Evolutionary conservation across 129 eudicot species (phyloP).

Genomic region (Mikania micrantha): DNA sequence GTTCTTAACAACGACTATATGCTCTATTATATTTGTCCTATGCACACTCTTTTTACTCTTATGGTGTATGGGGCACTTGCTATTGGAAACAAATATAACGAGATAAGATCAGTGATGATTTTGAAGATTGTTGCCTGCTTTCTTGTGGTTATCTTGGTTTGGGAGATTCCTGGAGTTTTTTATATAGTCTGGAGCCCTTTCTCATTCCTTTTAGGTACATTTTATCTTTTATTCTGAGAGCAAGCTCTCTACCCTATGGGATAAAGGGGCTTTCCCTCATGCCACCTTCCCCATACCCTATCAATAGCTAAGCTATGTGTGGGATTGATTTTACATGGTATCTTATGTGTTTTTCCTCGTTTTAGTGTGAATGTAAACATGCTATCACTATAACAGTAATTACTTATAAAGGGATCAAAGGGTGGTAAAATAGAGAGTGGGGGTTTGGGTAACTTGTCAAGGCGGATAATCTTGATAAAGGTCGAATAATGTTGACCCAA

Average conservation of each 20-base stretch:
- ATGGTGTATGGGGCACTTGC: conserved; percentile 98
- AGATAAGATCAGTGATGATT: conserved; percentile 76
- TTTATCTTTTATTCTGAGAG: too few relatives aligned
- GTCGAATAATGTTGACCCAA: background rate
- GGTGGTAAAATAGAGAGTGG: background rate
- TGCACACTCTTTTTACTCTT: conserved; percentile 91
- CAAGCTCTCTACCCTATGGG: too few relatives aligned
- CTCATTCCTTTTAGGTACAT: conserved; percentile 58
- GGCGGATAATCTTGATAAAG: background rate
- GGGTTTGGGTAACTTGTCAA: background rate
- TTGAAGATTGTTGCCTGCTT: conserved; percentile 59
- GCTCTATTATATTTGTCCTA: conserved; percentile 92
- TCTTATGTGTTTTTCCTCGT: too few relatives aligned
- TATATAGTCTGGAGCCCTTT: conserved; percentile 75
- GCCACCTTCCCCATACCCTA: too few relatives aligned
- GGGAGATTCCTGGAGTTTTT: conserved; percentile 95
- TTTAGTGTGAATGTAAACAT: background rate
- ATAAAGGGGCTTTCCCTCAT: too few relatives aligned
- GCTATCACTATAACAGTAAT: background rate
- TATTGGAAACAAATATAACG: conserved; percentile 77
- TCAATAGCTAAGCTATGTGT: too few relatives aligned
- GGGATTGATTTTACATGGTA: too few relatives aligned
- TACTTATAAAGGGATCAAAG: background rate
- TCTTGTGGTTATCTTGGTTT: conserved; percentile 65
- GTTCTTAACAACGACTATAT: conserved; percentile 87